Evolutionary conservation across 345 rosid genomes (phyloP).

Genomic region (Citrus mangshanensis): DNA sequence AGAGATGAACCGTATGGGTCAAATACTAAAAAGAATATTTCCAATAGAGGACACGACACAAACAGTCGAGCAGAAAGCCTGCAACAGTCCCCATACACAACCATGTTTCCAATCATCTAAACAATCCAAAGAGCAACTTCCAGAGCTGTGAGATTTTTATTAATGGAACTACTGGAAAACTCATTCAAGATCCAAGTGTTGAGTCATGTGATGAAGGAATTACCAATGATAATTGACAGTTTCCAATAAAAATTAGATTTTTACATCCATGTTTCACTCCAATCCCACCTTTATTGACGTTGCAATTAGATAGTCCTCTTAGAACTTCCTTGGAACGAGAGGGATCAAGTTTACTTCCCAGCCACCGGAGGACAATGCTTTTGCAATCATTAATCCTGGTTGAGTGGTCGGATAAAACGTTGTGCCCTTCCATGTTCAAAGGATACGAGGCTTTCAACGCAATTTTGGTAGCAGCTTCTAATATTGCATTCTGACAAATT

Average conservation of each 20-base stretch:
- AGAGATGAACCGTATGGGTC: neutral
- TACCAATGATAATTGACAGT: neutral
- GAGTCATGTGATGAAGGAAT: neutral
- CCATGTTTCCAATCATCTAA: neutral
- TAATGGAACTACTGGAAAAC: neutral
- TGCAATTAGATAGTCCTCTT: constrained; percentile 82
- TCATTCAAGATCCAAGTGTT: too few species aligned
- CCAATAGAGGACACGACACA: neutral
- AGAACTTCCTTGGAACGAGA: constrained; percentile 68
- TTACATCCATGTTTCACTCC: neutral
- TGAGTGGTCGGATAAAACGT: constrained; percentile 50
- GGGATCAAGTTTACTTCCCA: constrained; percentile 70
- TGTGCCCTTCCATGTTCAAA: constrained; percentile 28
- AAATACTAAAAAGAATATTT: neutral
- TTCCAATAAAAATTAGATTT: neutral
- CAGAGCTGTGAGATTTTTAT: neutral
- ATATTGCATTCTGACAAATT: constrained; percentile 76
- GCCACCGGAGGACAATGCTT: constrained; percentile 75
- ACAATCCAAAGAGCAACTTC: neutral
- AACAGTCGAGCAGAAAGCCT: neutral
- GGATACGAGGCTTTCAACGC: constrained; percentile 57
- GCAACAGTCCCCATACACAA: neutral
- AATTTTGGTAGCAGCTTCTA: constrained; percentile 69
- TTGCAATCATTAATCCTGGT: constrained; percentile 67
- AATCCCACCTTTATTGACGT: constrained; percentile 71